These are phyloP conservation scores for Thielaviopsis ethacetica DNA, from an alignment of 2,329 filamentous ascomycete genomes.

Conservation along the genomic window DNA sequence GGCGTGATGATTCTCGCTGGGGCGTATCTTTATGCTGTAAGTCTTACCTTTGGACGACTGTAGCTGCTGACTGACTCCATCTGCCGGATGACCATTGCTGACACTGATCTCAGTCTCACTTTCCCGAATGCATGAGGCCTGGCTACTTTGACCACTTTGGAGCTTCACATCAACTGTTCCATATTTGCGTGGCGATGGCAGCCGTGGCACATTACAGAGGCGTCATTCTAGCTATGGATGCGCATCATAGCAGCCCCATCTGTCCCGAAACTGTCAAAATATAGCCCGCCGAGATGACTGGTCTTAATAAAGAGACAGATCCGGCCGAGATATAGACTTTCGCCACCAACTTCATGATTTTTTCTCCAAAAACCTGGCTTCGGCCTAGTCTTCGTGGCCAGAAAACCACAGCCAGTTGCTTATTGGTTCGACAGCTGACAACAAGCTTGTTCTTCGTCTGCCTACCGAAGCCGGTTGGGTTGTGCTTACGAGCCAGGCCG, in stretches of 20 bases:
- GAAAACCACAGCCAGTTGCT: not conserved
- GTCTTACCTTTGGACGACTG: conserved; percentile 11
- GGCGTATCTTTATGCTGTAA: conserved; percentile 23
- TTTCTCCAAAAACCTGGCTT: not conserved
- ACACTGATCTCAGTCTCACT: conserved; percentile 19
- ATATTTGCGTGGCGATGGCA: conserved; percentile 27
- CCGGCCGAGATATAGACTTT: not conserved
- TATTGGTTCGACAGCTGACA: not conserved
- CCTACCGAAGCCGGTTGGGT: no score
- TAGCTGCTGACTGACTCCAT: not conserved
- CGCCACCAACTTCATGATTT: not conserved
- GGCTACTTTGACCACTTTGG: conserved; percentile 28
- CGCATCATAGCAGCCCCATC: conserved; percentile 12
- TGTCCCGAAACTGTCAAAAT: not conserved
- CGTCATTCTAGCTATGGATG: conserved; percentile 14
- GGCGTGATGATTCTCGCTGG: conserved; percentile 23
- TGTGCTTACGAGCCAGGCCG: no score
- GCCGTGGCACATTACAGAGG: conserved; percentile 12
- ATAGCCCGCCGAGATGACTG: not conserved
- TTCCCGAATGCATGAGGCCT: conserved; percentile 26
- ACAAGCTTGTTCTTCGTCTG: not conserved
- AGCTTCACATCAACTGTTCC: conserved; percentile 30
- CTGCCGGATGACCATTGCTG: not conserved
- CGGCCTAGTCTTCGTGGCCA: not conserved
- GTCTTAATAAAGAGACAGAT: not conserved